Evolutionary conservation across 257 asterid genomes (phyloP), one percentile per base, ranked within the genome.

Genomic region (Dorcoceras hygrometricum): DNA sequence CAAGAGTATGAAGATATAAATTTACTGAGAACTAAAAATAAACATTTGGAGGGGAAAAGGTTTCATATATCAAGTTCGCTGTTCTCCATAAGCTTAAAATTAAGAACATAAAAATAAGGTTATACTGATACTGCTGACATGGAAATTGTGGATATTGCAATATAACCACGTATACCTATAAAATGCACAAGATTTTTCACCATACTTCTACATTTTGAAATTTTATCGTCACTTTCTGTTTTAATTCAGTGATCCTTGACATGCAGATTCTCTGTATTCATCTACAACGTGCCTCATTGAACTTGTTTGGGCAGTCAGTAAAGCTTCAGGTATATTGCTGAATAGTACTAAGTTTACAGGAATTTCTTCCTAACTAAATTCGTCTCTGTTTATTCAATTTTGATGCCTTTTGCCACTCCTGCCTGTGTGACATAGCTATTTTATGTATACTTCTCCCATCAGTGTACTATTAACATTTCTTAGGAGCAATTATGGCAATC

Each of bases 251-350:
- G 14, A 23, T 75, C 26, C 73, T 76, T 20, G 62, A 43, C 74
- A 60, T 64, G 87, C 95, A 87, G 98, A 86, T 92, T 82, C 78
- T 93, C 4, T 93, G 97, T 80, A 75, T 93, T 76, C 94, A 93
- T 80, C 80, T 93, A 48, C 99, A 90, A 76, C 96, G 96, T 23
- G 99, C 95, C 71, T 93, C 96, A 19, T 81, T 85, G 53, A 83
- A 90, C 74, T 32, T 82, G 70, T 73, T 83, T 57, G 99, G 97
- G 71, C 89, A 90, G 67, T 74, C 80, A 27, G 73, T 77, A 69
- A 93, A 93, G 77, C 87, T 89, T 82, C 77, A 63, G 95, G 96
- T 92, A 83, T 65, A 61, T 62, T 23, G 2, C 54, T 64, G 23
- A 23, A 57, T 27, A 29, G 16, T 4, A 31, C 29, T 26, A 36